Conservation (phyloP, 1,284 basidiomycete genomes). For the Chiua sp. region DNA sequence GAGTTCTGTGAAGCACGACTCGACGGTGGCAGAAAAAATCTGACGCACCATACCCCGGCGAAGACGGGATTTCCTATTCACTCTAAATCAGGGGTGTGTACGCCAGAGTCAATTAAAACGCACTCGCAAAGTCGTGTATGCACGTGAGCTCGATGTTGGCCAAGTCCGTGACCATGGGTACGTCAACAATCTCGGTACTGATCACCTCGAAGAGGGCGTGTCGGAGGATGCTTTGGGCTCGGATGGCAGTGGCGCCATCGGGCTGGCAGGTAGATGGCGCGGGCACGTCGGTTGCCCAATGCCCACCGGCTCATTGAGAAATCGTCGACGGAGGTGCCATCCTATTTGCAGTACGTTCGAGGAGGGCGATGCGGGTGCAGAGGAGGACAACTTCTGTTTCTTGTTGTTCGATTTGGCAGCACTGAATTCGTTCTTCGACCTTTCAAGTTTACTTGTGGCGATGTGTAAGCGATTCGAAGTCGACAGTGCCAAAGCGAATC, state of each 20-base stretch:
- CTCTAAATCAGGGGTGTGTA: no score
- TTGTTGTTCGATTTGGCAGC: slow-evolving; percentile 78
- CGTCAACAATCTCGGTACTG: slow-evolving; percentile 80
- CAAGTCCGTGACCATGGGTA: slow-evolving; percentile 78
- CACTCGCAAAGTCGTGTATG: slow-evolving; percentile 83
- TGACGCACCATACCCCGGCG: slow-evolving; percentile 84
- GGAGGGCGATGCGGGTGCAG: slow-evolving; percentile 66
- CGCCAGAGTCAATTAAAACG: slow-evolving; percentile 32
- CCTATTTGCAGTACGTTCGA: slow-evolving; percentile 67
- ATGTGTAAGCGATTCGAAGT: background rate
- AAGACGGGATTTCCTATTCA: slow-evolving; percentile 79
- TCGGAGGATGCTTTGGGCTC: slow-evolving; percentile 75
- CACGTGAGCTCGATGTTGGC: slow-evolving; percentile 77
- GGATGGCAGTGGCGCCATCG: slow-evolving; percentile 59
- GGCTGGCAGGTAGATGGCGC: slow-evolving; percentile 61
- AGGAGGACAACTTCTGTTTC: slow-evolving; percentile 79
- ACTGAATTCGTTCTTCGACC: slow-evolving; percentile 82
- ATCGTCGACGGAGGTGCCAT: slow-evolving; percentile 75
- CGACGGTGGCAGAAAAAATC: slow-evolving; percentile 83
- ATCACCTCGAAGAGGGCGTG: slow-evolving; percentile 80
- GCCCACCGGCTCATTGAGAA: slow-evolving; percentile 90
- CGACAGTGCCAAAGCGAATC: no score
- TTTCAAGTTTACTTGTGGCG: slow-evolving; percentile 69
- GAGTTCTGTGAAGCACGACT: slow-evolving; percentile 72
- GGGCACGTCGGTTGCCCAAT: slow-evolving; percentile 70